Evolutionary conservation across 2,329 filamentous ascomycete genomes (phyloP).

Genomic region (Ascochyta clinopodiicola): DNA sequence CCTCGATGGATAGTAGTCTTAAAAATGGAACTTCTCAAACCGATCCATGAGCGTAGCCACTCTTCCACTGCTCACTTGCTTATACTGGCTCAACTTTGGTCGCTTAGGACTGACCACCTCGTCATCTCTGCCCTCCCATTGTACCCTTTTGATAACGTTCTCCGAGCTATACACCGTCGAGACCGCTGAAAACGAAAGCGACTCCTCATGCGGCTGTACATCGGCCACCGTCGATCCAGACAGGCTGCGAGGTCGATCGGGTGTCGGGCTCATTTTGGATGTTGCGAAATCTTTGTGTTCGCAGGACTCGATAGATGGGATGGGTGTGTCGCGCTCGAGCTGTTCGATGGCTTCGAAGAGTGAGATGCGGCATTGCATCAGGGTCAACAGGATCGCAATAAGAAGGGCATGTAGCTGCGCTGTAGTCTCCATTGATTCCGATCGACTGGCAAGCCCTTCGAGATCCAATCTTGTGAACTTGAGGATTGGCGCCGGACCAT

Average conservation of each 20-base stretch:
- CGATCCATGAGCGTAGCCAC: slow-evolving; percentile 12
- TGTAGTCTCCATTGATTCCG: background rate
- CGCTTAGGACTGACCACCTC: background rate
- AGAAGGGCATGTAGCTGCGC: background rate
- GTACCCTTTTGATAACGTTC: background rate
- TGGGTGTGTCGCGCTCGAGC: background rate
- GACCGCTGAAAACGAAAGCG: background rate
- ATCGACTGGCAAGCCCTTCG: background rate
- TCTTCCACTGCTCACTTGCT: slow-evolving; percentile 8
- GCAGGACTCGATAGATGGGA: background rate
- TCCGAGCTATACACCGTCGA: background rate
- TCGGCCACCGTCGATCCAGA: slow-evolving; percentile 11
- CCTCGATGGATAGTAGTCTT: background rate
- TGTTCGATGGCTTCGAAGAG: background rate
- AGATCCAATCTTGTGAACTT: background rate
- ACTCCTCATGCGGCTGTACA: background rate
- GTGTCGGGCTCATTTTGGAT: background rate
- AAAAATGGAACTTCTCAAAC: slow-evolving; percentile 11
- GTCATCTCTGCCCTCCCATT: slow-evolving; percentile 1
- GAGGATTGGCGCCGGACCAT: background rate
- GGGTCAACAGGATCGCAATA: background rate
- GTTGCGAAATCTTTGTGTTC: background rate
- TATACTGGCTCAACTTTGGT: slow-evolving; percentile 2
- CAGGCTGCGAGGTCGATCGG: slow-evolving; percentile 2
- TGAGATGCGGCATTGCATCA: background rate